Conservation (phyloP, 768 basidiomycete species). For the Suillus brevipes region DNA sequence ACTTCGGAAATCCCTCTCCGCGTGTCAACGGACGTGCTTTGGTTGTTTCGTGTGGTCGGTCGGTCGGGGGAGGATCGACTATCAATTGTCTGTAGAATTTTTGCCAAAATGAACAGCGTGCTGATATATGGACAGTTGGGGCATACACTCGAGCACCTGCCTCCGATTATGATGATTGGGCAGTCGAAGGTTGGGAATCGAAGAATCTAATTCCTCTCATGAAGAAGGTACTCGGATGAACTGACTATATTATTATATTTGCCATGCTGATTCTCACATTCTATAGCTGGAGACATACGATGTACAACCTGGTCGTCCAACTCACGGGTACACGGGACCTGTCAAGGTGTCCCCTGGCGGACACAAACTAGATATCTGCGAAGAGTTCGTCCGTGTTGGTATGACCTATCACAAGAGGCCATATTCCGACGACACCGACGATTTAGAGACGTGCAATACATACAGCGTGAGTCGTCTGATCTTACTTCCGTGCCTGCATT, state of each 20-base stretch:
- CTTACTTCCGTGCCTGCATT: background rate
- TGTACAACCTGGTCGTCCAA: constrained; percentile 14
- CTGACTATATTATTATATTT: background rate
- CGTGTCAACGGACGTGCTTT: constrained; percentile 17
- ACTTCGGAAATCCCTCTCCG: constrained; percentile 19
- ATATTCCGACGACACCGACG: constrained; percentile 47
- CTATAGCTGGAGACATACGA: constrained; percentile 24
- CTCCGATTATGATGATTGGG: constrained; percentile 52
- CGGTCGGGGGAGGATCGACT: constrained; percentile 33
- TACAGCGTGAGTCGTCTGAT: constrained; percentile 44
- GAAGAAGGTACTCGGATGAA: constrained; percentile 18
- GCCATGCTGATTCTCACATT: background rate
- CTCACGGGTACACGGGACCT: constrained; percentile 25
- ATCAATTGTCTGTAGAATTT: constrained; percentile 49
- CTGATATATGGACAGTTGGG: constrained; percentile 27
- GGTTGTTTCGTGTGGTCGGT: constrained; percentile 23
- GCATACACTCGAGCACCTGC: constrained; percentile 59
- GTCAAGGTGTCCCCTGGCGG: constrained; percentile 28
- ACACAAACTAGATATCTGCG: constrained; percentile 39
- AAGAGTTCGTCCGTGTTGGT: constrained; percentile 49
- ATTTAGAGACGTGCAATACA: constrained; percentile 41
- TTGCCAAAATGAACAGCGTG: constrained; percentile 6
- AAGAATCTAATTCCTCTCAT: constrained; percentile 27
- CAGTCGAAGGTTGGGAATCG: constrained; percentile 28
- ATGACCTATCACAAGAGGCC: constrained; percentile 47